phyloP scores from a whole-genome alignment of 371 early-diverging fungal genomes.

The Haplosporangium sp. region DNA sequence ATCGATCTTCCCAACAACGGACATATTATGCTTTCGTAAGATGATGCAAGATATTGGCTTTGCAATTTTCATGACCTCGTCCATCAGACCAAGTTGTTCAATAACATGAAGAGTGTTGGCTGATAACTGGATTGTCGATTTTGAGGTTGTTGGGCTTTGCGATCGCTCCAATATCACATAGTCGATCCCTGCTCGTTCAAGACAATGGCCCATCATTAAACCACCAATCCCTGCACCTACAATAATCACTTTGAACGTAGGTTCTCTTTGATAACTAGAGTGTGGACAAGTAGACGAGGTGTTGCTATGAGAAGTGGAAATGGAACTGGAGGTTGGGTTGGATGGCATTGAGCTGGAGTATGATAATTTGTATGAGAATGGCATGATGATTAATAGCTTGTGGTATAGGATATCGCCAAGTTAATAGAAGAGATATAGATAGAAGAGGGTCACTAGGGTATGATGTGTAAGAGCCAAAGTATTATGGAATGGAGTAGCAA shows the following conservation, averaged over 20 bases:
- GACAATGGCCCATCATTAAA: constrained; percentile 33
- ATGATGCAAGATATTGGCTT: constrained; percentile 35
- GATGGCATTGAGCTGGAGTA: neutral
- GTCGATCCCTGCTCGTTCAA: constrained; percentile 48
- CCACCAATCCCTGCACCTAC: constrained; percentile 44
- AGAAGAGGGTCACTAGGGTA: too few relatives aligned
- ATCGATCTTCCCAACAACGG: constrained; percentile 40
- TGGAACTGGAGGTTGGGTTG: neutral
- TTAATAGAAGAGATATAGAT: too few relatives aligned
- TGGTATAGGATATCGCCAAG: too few relatives aligned
- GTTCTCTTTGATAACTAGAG: neutral
- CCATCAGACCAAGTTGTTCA: constrained; percentile 41
- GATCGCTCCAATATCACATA: constrained; percentile 32
- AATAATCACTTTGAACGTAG: constrained; percentile 33
- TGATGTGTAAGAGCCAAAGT: too few relatives aligned
- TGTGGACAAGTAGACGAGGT: neutral
- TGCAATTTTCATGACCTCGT: constrained; percentile 28
- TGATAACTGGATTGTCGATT: constrained; percentile 31
- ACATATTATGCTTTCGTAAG: constrained; percentile 35
- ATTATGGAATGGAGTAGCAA: too few relatives aligned
- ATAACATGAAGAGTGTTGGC: constrained; percentile 26
- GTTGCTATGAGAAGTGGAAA: neutral
- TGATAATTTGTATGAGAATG: constrained; percentile 5
- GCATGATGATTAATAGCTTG: neutral
- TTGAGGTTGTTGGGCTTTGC: constrained; percentile 5